Conservation (phyloP, 2,329 filamentous ascomycete species). For the Ambrosiella beaveri region DNA sequence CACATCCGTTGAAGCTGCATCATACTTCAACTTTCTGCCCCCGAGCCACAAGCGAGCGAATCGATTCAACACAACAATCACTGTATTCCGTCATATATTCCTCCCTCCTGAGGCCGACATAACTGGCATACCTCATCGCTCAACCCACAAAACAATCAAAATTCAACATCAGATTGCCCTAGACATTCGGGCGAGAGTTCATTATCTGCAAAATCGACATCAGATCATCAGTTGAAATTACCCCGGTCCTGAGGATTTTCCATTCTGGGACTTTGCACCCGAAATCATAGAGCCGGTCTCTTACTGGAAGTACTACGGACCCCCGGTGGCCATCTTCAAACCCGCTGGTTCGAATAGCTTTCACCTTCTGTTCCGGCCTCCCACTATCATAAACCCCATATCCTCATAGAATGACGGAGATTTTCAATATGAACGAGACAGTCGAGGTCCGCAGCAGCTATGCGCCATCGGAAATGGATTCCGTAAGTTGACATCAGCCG, state of each 20-base stretch:
- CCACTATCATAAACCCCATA: not conserved
- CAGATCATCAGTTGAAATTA: not conserved
- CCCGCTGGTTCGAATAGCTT: not conserved
- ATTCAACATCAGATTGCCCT: not conserved
- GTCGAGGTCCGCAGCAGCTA: conserved; percentile 7
- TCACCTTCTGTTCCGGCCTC: not conserved
- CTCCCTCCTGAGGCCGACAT: not conserved
- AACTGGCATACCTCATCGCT: not conserved
- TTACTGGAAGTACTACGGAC: not conserved
- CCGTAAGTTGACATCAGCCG: not conserved
- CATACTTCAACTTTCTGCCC: not conserved
- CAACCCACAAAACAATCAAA: not conserved
- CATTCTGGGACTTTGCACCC: not conserved
- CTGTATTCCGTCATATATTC: not conserved
- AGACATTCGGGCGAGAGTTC: no score
- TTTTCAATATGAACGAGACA: conserved; percentile 6
- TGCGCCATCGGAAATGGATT: conserved; percentile 10
- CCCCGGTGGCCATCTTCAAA: not conserved
- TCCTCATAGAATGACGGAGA: conserved; percentile 6
- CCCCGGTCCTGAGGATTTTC: not conserved
- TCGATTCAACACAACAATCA: not conserved
- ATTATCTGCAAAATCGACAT: no score
- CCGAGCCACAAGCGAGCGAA: not conserved
- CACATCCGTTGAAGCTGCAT: not conserved
- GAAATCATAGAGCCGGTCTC: not conserved